Evolutionary conservation across 345 rosid species (phyloP), one percentile per base, ranked within the genome.

Genomic region (Syzygium oleosum): DNA sequence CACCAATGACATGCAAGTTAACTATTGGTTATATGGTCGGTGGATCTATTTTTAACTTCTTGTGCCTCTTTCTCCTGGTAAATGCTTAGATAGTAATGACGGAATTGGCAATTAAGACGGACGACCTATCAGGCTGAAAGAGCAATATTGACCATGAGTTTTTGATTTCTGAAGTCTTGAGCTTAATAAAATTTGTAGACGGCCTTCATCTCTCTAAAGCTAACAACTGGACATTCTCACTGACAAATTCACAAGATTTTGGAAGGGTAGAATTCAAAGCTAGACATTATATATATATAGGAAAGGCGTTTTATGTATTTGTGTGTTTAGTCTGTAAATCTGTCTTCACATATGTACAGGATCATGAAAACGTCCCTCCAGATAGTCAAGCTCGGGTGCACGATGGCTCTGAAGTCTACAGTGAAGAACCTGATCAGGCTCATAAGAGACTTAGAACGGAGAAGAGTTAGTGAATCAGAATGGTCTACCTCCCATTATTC

Each of bases 371-470:
- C 13, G 49, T 38, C 49, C 83, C 49, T 73, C 83, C 49, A 38
- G 83, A 38, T 21, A 38, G 83, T 73, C 49, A 38, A 73, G 88
- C 46, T 53, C 89, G 85, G 79, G 87, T 78, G 51, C 92, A 91
- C 87, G 91, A 89, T 91, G 92, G 90, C 90, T 89, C 52, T 46
- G 86, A 86, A 73, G 85, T 89, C 91, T 84, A 41, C 79, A 73
- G 27, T 12, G 93, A 90, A 87, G 92, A 92, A 85, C 88, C 88
- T 56, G 90, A 92, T 88, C 92, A 87, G 73, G 91, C 88, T 84
- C 89, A 78, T 84, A 94, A 94, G 93, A 93, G 93, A 88, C 93
- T 38, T 25, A 88, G 93, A 87, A 91, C 89, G 86, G 92, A 90
- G 84, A 90, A 85, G 83, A 73, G 87, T 88, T 93, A 88, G 89